Evolutionary conservation across 202 grass and related monocot species (phyloP), one percentile per base, ranked within the genome.

Genomic region (Schoenoplectus tabernaemontani): DNA sequence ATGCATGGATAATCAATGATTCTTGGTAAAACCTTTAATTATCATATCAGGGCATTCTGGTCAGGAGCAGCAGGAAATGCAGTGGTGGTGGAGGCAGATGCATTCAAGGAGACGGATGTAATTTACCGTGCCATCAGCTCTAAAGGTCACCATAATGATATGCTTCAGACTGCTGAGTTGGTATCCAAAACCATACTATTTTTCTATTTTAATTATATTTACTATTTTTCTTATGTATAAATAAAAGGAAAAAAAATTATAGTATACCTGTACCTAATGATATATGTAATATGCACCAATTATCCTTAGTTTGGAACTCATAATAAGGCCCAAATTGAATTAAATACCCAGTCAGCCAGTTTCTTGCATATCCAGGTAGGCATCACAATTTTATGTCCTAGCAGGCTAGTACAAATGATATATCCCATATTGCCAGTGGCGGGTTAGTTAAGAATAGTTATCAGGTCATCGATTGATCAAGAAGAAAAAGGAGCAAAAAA

Each of bases 121-220:
- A 94, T 97, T 82, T 94, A 94, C 86, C 86, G 91, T 5, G 95
- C 95, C 65, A 94, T 97, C 13, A 97, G 89, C 82, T 97, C 95
- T 80, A 89, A 86, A 81, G 95, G 95, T 0, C 95, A 97, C 82
- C 95, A 94, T 84, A 86, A 89, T 58, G 95, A 97, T 84, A 92
- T 97, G 91, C 87, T 97, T 60, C 91, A 92, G 68, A 97, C 91
- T 0, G 87, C 95, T 1, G 95, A 97, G 86, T 84, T 97, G 73
- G 95, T 97, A 88, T 9, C 7, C 36, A 17, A 33, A 51, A 53
- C 0, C 43, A 74, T 72, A 9, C 10, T 50, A 13, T 33, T n/a
- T 74, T 51, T 51, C 26, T 73, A 33, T 63, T 34, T 74, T n/a
- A 4, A 1, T 32, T n/a, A 51, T 74, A 32, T 32, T 74, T 26